phyloP scores from a whole-genome alignment of 176 grass and related monocot genomes.

The Juncus inflexus region DNA sequence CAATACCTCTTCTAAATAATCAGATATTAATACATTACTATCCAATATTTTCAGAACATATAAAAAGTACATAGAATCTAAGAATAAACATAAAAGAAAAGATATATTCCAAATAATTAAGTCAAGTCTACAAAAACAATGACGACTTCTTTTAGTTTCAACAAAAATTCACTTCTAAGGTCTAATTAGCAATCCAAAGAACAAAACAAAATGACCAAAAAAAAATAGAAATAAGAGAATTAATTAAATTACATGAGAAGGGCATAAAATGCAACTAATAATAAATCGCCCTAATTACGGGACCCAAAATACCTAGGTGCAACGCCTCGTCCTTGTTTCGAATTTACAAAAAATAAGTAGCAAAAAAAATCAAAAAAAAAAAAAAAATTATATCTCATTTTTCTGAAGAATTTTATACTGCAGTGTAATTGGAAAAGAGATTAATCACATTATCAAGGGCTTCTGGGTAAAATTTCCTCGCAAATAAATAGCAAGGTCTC shows the following conservation, averaged over 20 bases:
- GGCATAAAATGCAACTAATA: constrained; percentile 39
- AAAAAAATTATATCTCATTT: constrained; percentile 19
- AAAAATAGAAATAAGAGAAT: constrained; percentile 33
- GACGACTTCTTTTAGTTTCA: constrained; percentile 19
- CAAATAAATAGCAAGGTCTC: constrained; percentile 94
- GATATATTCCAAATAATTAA: constrained; percentile 1
- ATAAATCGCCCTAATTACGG: constrained; percentile 31
- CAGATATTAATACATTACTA: too few relatives aligned
- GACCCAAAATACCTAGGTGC: constrained; percentile 34
- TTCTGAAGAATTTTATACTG: constrained; percentile 42
- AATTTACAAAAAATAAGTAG: constrained; percentile 50
- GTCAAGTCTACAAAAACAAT: constrained; percentile 30
- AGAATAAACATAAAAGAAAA: not conserved
- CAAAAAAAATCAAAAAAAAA: constrained; percentile 20
- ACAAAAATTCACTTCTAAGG: constrained; percentile 24
- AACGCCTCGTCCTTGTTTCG: constrained; percentile 44
- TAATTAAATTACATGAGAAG: constrained; percentile 44
- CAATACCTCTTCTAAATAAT: too few relatives aligned
- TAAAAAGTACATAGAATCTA: too few relatives aligned
- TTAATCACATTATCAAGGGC: constrained; percentile 70
- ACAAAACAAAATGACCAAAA: constrained; percentile 9
- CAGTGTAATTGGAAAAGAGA: constrained; percentile 75
- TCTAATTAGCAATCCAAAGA: constrained; percentile 15
- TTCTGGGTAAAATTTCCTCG: constrained; percentile 86
- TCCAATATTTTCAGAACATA: too few relatives aligned